These are phyloP conservation scores for Podospora fimiseda DNA, from an alignment of 495 filamentous ascomycete genomes.

Conservation along the genomic window DNA sequence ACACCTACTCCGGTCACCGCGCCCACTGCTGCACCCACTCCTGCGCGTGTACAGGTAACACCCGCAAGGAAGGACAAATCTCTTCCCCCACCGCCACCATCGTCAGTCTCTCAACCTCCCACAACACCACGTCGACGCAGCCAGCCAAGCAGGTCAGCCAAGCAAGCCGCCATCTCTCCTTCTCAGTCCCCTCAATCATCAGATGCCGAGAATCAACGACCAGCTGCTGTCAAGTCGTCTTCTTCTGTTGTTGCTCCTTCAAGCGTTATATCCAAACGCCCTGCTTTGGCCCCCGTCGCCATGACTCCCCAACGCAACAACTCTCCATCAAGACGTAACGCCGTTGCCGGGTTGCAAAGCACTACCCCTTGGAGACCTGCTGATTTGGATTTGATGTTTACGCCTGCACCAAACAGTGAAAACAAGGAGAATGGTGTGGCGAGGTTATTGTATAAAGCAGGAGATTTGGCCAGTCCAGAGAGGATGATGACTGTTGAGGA, in stretches of 20 bases:
- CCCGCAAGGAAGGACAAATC: constrained; percentile 23
- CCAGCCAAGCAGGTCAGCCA: constrained; percentile 27
- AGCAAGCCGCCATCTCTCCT: constrained; percentile 40
- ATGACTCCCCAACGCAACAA: constrained; percentile 44
- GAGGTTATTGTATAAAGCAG: constrained; percentile 42
- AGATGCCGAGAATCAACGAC: constrained; percentile 74
- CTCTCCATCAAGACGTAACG: constrained; percentile 61
- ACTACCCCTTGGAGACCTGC: constrained; percentile 62
- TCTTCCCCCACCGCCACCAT: constrained; percentile 22
- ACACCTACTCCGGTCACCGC: neutral
- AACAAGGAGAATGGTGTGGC: constrained; percentile 41
- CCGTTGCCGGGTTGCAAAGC: constrained; percentile 52
- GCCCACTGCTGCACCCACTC: no score
- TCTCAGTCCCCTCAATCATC: constrained; percentile 68
- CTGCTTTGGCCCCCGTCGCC: constrained; percentile 45
- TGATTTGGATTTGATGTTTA: constrained; percentile 62
- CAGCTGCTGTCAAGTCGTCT: constrained; percentile 45
- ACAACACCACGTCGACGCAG: constrained; percentile 29
- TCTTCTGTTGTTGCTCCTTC: no score
- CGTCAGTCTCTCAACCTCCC: constrained; percentile 23
- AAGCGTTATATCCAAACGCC: constrained; percentile 27
- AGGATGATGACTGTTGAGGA: constrained; percentile 87
- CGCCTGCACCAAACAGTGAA: constrained; percentile 44
- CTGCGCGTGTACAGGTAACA: constrained; percentile 7
- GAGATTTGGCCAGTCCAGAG: constrained; percentile 65